Conservation (phyloP, 805 yeast genomes). For the Metschnikowia cubensis region DNA sequence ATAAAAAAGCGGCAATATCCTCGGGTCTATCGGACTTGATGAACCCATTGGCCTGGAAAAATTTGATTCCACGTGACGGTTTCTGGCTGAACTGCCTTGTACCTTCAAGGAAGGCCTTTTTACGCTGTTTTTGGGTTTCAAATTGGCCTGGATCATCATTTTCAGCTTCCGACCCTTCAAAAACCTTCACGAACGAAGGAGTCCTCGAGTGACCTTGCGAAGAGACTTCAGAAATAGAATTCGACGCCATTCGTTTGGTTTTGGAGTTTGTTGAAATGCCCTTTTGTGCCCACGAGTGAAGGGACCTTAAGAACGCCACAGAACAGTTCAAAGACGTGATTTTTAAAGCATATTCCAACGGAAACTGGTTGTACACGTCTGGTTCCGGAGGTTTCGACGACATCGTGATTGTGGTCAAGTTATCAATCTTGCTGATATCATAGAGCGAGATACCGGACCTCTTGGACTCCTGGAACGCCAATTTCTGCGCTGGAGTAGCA, state of each 20-base stretch:
- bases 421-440: conserved; percentile 68
- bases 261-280: conserved; percentile 22
- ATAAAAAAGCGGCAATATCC: conserved; percentile 70
- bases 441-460: conserved; percentile 65
- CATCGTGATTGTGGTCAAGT: conserved; percentile 66
- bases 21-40: conserved; percentile 56
- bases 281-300: conserved; percentile 83
- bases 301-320: conserved; percentile 76
- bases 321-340: conserved; percentile 75
- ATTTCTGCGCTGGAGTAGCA: conserved; percentile 64
- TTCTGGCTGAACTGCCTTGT: conserved; percentile 76
- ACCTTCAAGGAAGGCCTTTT: conserved; percentile 76
- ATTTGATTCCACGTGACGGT: conserved; percentile 74
- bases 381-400: conserved; percentile 53
- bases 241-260: conserved; percentile 10
- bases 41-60: conserved; percentile 60
- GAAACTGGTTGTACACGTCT: conserved; percentile 51
- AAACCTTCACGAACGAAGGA: conserved; percentile 22
- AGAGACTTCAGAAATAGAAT: conserved; percentile 7
- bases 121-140: conserved; percentile 77
- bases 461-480: conserved; percentile 38
- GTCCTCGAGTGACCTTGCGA: conserved; percentile 23
- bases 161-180: conserved; percentile 49
- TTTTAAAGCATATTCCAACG: conserved; percentile 80
- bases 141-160: conserved; percentile 78